These are phyloP conservation scores for Pseudohalonectria lignicola DNA, from an alignment of 2,329 filamentous ascomycete genomes.

Conservation along the genomic window DNA sequence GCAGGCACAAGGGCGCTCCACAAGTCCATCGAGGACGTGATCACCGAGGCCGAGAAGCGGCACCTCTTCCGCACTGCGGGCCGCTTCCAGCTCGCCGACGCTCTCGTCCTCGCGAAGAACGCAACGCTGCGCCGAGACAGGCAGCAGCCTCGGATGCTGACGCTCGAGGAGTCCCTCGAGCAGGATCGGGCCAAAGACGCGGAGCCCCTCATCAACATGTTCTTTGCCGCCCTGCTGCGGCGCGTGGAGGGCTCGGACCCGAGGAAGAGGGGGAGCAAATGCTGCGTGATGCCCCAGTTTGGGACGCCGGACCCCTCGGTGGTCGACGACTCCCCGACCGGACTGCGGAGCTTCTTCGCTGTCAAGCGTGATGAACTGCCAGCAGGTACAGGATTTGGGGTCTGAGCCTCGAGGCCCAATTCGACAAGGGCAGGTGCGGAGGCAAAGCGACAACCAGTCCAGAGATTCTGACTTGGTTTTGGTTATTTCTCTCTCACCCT, in stretches of 20 bases:
- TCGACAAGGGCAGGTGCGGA: no score
- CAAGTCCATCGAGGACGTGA: slow-evolving; percentile 18
- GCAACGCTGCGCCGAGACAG: neutral
- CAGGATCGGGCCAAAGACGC: slow-evolving; percentile 26
- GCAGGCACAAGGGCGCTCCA: slow-evolving; percentile 36
- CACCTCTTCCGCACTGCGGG: neutral
- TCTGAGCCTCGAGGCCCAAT: no score
- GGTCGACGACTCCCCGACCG: neutral
- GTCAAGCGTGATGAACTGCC: no score
- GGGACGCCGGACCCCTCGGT: neutral
- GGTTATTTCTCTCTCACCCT: no score
- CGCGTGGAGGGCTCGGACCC: slow-evolving; percentile 8
- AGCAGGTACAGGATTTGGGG: neutral
- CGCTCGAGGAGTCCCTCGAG: slow-evolving; percentile 23
- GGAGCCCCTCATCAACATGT: slow-evolving; percentile 29
- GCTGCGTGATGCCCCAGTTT: neutral
- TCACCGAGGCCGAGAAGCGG: slow-evolving; percentile 16
- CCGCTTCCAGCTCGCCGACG: neutral
- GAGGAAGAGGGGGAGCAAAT: neutral
- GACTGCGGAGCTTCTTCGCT: neutral
- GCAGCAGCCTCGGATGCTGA: neutral
- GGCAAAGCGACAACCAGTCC: no score
- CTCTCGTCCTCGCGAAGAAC: neutral
- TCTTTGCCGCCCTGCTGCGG: slow-evolving; percentile 19
- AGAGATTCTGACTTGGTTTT: no score